Evolutionary conservation across 805 yeast species (phyloP).

Genomic region (Candida xyloterini): DNA sequence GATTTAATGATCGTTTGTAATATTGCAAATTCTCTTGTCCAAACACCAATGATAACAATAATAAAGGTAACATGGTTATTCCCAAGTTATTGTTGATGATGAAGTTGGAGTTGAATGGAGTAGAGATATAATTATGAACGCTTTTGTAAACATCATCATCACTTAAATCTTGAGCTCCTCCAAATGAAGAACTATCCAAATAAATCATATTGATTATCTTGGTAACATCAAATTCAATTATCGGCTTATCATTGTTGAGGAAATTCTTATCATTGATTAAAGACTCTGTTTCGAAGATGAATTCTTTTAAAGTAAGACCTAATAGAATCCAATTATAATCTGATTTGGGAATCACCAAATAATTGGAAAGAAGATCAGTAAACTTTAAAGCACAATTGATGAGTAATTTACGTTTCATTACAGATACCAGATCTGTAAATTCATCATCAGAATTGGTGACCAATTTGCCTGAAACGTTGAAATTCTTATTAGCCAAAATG

Average conservation of each 20-base stretch:
- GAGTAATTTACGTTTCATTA: slow-evolving; percentile 48
- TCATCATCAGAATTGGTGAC: slow-evolving; percentile 23
- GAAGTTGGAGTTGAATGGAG: slow-evolving; percentile 24
- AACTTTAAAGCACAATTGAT: slow-evolving; percentile 49
- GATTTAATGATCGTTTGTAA: slow-evolving; percentile 28
- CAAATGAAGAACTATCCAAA: slow-evolving; percentile 17
- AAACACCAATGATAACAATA: slow-evolving; percentile 36
- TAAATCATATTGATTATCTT: slow-evolving; percentile 14
- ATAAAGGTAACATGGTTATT: slow-evolving; percentile 46
- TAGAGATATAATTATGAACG: slow-evolving; percentile 20
- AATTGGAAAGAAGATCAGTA: slow-evolving; percentile 45
- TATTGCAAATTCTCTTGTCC: slow-evolving; percentile 28
- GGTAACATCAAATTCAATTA: slow-evolving; percentile 26
- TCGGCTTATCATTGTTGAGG: slow-evolving; percentile 24
- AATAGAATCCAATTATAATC: slow-evolving; percentile 45
- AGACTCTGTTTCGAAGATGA: slow-evolving; percentile 29
- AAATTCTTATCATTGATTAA: slow-evolving; percentile 21
- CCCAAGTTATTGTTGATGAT: slow-evolving; percentile 52
- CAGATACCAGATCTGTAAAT: slow-evolving; percentile 34
- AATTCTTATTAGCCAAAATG: slow-evolving; percentile 47
- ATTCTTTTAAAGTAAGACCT: slow-evolving; percentile 46
- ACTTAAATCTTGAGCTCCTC: slow-evolving; percentile 9
- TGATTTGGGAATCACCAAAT: slow-evolving; percentile 41
- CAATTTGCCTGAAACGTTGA: slow-evolving; percentile 25
- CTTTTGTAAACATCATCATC: slow-evolving; percentile 23